Evolutionary conservation across 2,329 filamentous ascomycete species (phyloP).

Genomic region (Aspergillus nomiae): DNA sequence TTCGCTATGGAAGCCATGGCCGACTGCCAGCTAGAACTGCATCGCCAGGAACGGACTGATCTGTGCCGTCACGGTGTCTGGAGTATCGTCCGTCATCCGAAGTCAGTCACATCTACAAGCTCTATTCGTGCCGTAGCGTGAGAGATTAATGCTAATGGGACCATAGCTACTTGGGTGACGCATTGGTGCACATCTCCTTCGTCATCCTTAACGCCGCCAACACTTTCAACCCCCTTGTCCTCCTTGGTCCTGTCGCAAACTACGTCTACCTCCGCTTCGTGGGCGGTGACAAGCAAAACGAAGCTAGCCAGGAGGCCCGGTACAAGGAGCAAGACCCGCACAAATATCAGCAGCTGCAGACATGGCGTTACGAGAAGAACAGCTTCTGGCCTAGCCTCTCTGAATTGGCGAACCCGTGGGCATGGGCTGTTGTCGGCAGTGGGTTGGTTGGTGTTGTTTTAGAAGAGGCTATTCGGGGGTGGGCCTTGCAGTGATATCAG

Average conservation of each 20-base stretch:
- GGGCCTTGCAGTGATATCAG: not conserved
- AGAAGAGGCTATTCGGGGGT: slow-evolving; percentile 40
- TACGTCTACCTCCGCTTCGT: slow-evolving; percentile 61
- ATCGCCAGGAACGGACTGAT: slow-evolving; percentile 46
- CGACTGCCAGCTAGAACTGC: slow-evolving; percentile 57
- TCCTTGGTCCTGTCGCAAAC: slow-evolving; percentile 60
- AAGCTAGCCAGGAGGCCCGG: slow-evolving; percentile 54
- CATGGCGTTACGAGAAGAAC: slow-evolving; percentile 58
- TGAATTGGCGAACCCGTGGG: slow-evolving; percentile 59
- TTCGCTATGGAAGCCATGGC: slow-evolving; percentile 59
- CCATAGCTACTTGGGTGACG: slow-evolving; percentile 61
- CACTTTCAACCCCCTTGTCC: slow-evolving; percentile 56
- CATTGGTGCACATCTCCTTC: slow-evolving; percentile 62
- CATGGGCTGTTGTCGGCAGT: slow-evolving; percentile 54
- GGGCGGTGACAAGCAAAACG: slow-evolving; percentile 59
- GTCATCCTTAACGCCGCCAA: slow-evolving; percentile 58
- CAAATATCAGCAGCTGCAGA: slow-evolving; percentile 57
- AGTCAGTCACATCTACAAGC: slow-evolving; percentile 48
- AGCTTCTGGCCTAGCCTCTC: slow-evolving; percentile 59
- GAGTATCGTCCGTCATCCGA: slow-evolving; percentile 64
- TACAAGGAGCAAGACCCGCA: slow-evolving; percentile 54
- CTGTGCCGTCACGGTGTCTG: slow-evolving; percentile 61
- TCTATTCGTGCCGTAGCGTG: not conserved
- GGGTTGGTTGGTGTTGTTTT: slow-evolving; percentile 53
- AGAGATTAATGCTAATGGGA: slow-evolving; percentile 4